Conservation (phyloP, 164 flowering plant species). For the Macadamia integrifolia region DNA sequence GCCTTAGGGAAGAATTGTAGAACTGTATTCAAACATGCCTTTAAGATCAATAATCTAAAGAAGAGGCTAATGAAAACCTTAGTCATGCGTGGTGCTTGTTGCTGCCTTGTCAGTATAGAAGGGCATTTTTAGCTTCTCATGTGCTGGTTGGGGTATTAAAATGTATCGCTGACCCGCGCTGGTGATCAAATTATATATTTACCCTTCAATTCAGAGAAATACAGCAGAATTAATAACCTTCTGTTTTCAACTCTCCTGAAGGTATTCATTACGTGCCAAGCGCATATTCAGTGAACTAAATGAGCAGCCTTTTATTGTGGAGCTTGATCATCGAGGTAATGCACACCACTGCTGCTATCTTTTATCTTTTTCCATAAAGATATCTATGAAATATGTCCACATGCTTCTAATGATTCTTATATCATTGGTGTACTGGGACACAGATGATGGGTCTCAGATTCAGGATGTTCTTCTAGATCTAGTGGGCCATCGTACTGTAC, state of each 20-base stretch:
- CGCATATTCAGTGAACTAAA: conserved; percentile 53
- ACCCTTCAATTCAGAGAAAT: background rate
- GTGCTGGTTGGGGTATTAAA: background rate
- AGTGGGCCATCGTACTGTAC: conserved; percentile 80
- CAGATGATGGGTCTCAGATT: conserved; percentile 82
- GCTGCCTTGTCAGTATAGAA: no score
- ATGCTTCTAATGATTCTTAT: background rate
- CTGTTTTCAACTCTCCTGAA: conserved; percentile 15
- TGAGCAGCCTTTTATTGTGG: conserved; percentile 77
- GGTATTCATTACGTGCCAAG: conserved; percentile 80
- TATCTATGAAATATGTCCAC: background rate
- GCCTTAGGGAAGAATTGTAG: no score
- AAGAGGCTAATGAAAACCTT: no score
- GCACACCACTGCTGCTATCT: background rate
- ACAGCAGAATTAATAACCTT: background rate
- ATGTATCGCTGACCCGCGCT: background rate
- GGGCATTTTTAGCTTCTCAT: background rate
- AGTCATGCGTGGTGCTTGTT: no score
- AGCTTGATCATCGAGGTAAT: conserved; percentile 90
- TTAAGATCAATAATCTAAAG: no score
- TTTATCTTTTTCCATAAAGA: background rate
- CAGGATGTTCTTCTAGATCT: conserved; percentile 78
- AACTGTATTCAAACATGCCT: no score
- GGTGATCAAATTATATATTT: background rate
- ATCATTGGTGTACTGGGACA: conserved; percentile 1